These are phyloP conservation scores for Neurospora sp. DNA, from an alignment of 495 filamentous ascomycete genomes.

Conservation along the genomic window DNA sequence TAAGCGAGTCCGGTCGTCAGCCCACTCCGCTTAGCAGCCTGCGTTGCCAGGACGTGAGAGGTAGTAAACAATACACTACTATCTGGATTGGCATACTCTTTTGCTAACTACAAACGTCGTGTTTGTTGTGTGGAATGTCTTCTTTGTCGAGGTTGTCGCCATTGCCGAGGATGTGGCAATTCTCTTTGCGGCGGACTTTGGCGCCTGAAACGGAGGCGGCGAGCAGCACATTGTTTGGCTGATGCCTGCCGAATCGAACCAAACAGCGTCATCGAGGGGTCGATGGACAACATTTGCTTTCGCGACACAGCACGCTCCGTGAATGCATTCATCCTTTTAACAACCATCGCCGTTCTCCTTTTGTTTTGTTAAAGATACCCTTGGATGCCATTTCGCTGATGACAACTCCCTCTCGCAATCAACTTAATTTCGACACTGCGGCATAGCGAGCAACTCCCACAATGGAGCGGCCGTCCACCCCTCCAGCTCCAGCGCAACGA, in stretches of 20 bases:
- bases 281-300: not conserved
- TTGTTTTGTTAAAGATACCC: not conserved
- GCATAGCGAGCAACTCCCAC: not conserved
- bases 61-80: not conserved
- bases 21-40: not conserved
- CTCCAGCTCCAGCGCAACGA: slow-evolving; percentile 31
- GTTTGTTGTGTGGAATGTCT: not conserved
- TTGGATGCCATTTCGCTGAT: not conserved
- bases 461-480: slow-evolving; percentile 48
- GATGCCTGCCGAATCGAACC: not conserved
- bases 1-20: not conserved
- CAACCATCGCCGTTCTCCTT: not conserved
- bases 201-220: not conserved
- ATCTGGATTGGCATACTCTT: not conserved
- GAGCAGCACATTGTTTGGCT: not conserved
- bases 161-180: not conserved
- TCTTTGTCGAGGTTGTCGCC: not conserved
- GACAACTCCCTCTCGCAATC: not conserved
- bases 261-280: not conserved
- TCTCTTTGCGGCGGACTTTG: not conserved
- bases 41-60: not conserved
- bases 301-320: not conserved
- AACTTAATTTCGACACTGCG: not conserved
- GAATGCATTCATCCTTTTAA: not conserved
- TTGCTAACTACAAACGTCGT: not conserved